phyloP scores from a whole-genome alignment of 805 yeast species.

The Pichia heedii region DNA sequence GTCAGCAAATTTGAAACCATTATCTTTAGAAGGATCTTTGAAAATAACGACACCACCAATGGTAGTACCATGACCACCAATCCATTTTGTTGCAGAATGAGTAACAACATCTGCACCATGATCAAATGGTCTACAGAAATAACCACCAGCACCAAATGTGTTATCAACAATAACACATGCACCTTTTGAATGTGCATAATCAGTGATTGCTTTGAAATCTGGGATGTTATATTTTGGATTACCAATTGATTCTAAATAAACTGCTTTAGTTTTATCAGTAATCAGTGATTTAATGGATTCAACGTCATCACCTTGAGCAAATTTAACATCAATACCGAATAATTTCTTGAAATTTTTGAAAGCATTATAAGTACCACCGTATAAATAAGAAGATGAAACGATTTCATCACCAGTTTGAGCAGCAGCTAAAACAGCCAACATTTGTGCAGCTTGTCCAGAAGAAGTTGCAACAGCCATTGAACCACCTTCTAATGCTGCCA shows the following conservation, averaged over 20 bases:
- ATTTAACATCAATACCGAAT: slow-evolving; percentile 76
- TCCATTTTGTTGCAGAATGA: slow-evolving; percentile 97
- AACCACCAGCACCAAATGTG: slow-evolving; percentile 97
- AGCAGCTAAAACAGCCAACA: slow-evolving; percentile 70
- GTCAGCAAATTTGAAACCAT: slow-evolving; percentile 85
- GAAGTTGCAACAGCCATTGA: slow-evolving; percentile 81
- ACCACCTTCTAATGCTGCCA: slow-evolving; percentile 91
- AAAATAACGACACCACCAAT: slow-evolving; percentile 78
- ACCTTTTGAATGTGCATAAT: slow-evolving; percentile 77
- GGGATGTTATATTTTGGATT: slow-evolving; percentile 91
- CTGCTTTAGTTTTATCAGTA: slow-evolving; percentile 82
- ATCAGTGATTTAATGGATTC: slow-evolving; percentile 64
- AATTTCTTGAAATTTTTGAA: slow-evolving; percentile 81
- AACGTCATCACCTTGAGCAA: slow-evolving; percentile 71
- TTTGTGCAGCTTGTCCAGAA: slow-evolving; percentile 97
- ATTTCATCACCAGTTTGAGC: slow-evolving; percentile 88
- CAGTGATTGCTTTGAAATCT: slow-evolving; percentile 70
- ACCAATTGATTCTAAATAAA: slow-evolving; percentile 84
- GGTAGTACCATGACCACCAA: slow-evolving; percentile 95
- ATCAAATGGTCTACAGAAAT: slow-evolving; percentile 70
- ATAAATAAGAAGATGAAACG: slow-evolving; percentile 74
- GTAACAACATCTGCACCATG: slow-evolving; percentile 88
- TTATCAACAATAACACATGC: slow-evolving; percentile 89
- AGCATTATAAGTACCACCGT: slow-evolving; percentile 96
- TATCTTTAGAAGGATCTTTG: slow-evolving; percentile 49